phyloP scores from a whole-genome alignment of 495 filamentous ascomycete species.

The Chaetomium tenue region DNA sequence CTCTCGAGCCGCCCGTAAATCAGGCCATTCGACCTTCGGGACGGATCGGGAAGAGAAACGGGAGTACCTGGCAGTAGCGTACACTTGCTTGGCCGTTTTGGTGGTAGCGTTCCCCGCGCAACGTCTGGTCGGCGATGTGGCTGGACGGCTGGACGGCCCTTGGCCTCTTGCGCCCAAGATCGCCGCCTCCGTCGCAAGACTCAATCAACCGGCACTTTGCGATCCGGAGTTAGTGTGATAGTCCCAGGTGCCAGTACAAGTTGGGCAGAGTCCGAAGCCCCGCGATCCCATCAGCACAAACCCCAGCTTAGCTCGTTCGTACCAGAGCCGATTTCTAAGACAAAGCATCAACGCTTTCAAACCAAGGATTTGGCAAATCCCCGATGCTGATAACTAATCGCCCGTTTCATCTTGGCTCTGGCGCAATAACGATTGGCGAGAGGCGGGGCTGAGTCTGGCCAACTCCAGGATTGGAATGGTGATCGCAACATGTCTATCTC shows the following conservation, averaged over 20 bases:
- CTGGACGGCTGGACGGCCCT: background rate
- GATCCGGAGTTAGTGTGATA: background rate
- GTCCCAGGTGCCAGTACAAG: background rate
- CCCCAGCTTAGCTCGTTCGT: background rate
- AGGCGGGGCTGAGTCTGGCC: background rate
- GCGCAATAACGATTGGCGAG: background rate
- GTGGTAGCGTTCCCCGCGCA: background rate
- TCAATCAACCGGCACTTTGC: background rate
- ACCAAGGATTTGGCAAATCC: background rate
- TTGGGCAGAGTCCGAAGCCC: background rate
- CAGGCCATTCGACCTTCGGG: background rate
- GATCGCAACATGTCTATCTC: slow-evolving; percentile 9
- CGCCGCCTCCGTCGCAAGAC: background rate
- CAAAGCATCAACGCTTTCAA: slow-evolving; percentile 2
- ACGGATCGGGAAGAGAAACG: slow-evolving; percentile 7
- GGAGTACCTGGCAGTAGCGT: slow-evolving; percentile 4
- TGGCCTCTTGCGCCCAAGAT: slow-evolving; percentile 5
- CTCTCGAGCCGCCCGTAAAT: slow-evolving; percentile 1
- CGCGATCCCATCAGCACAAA: background rate
- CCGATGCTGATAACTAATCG: background rate
- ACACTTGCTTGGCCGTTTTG: slow-evolving; percentile 8
- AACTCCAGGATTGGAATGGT: background rate
- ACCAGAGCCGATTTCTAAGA: background rate
- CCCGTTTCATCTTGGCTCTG: slow-evolving; percentile 12
- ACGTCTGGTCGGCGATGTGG: background rate